These are phyloP conservation scores for Malbranchea zuffiana DNA, from an alignment of 2,329 filamentous ascomycete species.

Conservation along the genomic window DNA sequence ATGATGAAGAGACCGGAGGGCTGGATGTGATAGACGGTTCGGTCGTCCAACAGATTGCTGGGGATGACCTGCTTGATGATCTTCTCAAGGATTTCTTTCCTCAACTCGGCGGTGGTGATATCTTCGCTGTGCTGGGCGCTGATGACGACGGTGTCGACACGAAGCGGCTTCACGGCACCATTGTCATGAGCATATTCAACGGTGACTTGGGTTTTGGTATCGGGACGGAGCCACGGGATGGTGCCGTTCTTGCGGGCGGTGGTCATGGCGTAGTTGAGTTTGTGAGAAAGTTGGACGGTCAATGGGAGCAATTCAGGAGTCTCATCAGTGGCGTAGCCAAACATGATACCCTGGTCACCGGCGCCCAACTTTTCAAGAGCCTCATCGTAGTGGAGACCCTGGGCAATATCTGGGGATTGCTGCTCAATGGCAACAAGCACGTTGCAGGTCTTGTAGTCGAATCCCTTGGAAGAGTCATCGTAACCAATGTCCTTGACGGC, in stretches of 20 bases:
- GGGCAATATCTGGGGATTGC: conserved; percentile 96
- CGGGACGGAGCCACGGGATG: conserved; percentile 88
- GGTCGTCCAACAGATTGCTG: conserved; percentile 78
- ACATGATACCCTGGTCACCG: conserved; percentile 99
- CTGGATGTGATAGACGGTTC: conserved; percentile 97
- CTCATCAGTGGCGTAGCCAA: conserved; percentile 98
- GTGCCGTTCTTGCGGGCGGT: conserved; percentile 75
- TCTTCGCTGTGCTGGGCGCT: conserved; percentile 86
- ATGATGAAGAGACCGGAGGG: conserved; percentile 98
- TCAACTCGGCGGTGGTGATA: conserved; percentile 82
- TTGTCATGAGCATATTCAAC: conserved; percentile 96
- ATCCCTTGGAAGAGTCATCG: conserved; percentile 92
- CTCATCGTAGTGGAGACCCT: conserved; percentile 97
- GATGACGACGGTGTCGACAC: conserved; percentile 94
- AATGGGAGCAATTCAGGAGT: conserved; percentile 94
- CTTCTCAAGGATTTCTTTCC: conserved; percentile 93
- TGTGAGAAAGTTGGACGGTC: conserved; percentile 87
- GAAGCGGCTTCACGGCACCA: conserved; percentile 80
- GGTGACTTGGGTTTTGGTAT: conserved; percentile 99
- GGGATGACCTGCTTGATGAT: conserved; percentile 94
- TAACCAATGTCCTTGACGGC: conserved; percentile 98
- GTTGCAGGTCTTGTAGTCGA: conserved; percentile 99
- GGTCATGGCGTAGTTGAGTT: conserved; percentile 92
- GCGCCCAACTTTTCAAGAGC: conserved; percentile 95
- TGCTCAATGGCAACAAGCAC: conserved; percentile 97